Conservation (phyloP, 139 green algal genomes). For the Micractinium sp. region DNA sequence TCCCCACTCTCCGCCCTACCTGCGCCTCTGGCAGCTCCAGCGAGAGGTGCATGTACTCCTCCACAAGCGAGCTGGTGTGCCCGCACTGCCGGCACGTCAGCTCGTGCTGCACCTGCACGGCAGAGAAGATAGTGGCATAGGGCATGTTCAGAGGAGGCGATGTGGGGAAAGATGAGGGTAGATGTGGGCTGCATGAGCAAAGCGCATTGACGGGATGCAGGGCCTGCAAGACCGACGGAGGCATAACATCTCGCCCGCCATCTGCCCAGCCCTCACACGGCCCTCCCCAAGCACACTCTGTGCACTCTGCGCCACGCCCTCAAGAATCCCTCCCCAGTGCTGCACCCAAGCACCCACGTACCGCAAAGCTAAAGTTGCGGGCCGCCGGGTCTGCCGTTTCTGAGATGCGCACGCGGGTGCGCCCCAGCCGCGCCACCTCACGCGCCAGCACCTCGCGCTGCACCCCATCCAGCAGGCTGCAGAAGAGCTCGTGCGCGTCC, state of each 20-base stretch:
- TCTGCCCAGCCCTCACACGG: too few species aligned
- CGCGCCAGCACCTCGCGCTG: constrained; percentile 65
- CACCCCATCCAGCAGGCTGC: constrained; percentile 66
- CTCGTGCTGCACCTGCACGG: constrained; percentile 34
- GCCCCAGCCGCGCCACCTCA: constrained; percentile 40
- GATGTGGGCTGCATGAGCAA: too few species aligned
- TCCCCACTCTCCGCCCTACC: not conserved
- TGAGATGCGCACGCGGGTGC: constrained; percentile 38
- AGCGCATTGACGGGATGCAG: not conserved
- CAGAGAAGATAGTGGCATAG: too few species aligned
- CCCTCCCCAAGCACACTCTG: too few species aligned
- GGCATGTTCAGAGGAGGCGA: too few species aligned
- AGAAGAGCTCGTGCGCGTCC: constrained; percentile 48
- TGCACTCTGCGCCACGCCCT: too few species aligned
- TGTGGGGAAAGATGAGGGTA: too few species aligned
- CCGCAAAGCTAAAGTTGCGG: constrained; percentile 54
- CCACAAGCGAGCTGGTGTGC: constrained; percentile 38
- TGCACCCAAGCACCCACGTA: not conserved
- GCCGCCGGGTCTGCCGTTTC: constrained; percentile 46
- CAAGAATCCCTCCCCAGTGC: too few species aligned
- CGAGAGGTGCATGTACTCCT: constrained; percentile 68
- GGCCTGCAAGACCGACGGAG: too few species aligned
- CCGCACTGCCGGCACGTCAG: constrained; percentile 56
- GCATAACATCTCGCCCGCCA: too few species aligned
- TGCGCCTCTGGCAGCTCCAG: constrained; percentile 61